These are phyloP conservation scores for Discostella stelligera DNA, from an alignment of 352 stramenopile genomes.

Conservation along the genomic window DNA sequence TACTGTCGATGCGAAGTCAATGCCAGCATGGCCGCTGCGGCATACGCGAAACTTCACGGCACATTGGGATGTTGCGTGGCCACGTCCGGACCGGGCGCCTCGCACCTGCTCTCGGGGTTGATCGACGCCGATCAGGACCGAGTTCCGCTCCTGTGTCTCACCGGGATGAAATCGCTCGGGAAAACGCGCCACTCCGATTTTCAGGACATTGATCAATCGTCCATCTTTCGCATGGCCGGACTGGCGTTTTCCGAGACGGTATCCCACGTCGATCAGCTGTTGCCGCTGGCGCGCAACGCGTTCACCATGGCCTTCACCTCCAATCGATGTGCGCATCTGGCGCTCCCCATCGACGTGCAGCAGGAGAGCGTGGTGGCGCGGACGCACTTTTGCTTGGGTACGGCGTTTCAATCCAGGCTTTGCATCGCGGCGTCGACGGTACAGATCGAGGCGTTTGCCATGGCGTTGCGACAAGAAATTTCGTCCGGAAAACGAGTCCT, in stretches of 20 bases:
- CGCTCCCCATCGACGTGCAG: conserved; percentile 53
- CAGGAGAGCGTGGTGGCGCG: conserved; percentile 18
- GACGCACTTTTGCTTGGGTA: conserved; percentile 39
- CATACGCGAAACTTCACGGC: conserved; percentile 52
- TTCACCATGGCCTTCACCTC: conserved; percentile 34
- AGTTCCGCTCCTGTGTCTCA: conserved; percentile 49
- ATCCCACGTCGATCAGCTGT: conserved; percentile 26
- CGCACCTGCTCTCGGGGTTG: conserved; percentile 30
- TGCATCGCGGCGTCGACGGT: conserved; percentile 15
- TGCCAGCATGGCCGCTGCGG: conserved; percentile 38
- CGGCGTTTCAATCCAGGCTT: conserved; percentile 16
- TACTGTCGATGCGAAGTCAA: conserved; percentile 51
- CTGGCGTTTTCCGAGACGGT: conserved; percentile 33
- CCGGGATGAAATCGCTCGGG: conserved; percentile 43
- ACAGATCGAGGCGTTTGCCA: conserved; percentile 23
- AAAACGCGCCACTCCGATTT: conserved; percentile 47
- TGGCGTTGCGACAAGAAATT: conserved; percentile 16
- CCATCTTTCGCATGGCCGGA: conserved; percentile 50
- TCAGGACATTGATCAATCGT: conserved; percentile 56
- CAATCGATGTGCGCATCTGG: conserved; percentile 49
- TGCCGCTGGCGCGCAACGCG: conserved; percentile 51
- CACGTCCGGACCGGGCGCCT: conserved; percentile 44
- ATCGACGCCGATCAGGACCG: conserved; percentile 48
- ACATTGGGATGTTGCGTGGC: conserved; percentile 34
- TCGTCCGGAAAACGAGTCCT: conserved; percentile 18